Base-by-base conservation (phyloP, 73 alveolate genomes). In the Symbiodinium natans region DNA sequence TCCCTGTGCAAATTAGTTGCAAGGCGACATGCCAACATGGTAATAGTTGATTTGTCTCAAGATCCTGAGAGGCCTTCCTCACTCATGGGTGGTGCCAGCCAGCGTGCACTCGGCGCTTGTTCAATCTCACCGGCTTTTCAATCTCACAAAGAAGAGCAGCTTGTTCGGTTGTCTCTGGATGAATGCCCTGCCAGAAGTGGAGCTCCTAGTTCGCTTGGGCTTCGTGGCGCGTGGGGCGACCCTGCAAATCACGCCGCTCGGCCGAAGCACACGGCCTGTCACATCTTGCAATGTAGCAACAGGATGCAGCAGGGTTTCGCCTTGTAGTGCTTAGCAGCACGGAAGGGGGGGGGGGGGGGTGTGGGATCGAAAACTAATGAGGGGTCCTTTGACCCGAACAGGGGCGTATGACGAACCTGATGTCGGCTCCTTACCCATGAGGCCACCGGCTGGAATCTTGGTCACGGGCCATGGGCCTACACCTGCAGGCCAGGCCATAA, bases 201-300 rank as follows among this genome's bases (percentile, higher is more conserved):
- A 84, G 40, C 77, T 84, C 41, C 93, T 84, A 4, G 48, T 84
- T 15, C 42, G 80, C 27, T 33, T 84, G 82, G 93, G 93, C 73
- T 84, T 84, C n/a, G 93, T 84, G 42, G 80, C 93, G 2, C 93
- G 93, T 33, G 93, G 93, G 77, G 9, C 34, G 19, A 29, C 41
- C 41, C 43, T 84, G 48, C 38, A 41, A 13, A 31, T 84, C 93
- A 84, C 77, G 93, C 68, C n/a, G 42, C 84, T 74, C 29, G 84
- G 27, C 84, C 43, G 42, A 73, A 10, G 77, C 21, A 29, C 36
- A n/a, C 5, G 2, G 82, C 15, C 36, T n/a, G 1, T 8, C 38
- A 68, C 13, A 25, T 36, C 11, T 68, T 19, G 77, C 34, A 27
- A 17, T 15, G 82, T 10, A 68, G n/a, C 17, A 48, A 48, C 8